These are phyloP conservation scores for Salix udensis DNA, from an alignment of 345 rosid species.

Conservation along the genomic window DNA sequence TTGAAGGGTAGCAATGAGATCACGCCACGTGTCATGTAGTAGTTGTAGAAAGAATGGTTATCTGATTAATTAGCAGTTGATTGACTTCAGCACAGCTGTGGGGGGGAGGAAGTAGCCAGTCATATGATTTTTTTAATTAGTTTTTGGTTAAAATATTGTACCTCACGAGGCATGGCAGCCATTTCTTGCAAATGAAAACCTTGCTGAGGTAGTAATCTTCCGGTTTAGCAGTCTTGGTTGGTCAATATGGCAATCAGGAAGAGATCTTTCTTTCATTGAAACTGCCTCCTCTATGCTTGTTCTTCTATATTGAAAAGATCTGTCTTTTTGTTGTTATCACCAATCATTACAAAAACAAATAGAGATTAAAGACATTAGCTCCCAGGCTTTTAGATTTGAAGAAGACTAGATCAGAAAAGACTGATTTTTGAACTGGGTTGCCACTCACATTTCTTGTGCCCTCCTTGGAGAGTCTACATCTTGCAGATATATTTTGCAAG, in stretches of 20 bases:
- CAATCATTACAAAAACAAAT: background rate
- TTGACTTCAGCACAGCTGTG: background rate
- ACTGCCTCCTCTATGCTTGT: background rate
- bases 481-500: background rate
- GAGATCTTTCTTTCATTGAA: background rate
- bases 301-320: background rate
- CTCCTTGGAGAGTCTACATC: background rate
- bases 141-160: background rate
- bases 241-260: background rate
- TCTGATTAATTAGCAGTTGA: background rate
- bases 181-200: background rate
- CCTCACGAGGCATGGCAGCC: background rate
- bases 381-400: background rate
- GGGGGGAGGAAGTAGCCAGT: background rate
- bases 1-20: background rate
- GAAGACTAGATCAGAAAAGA: constrained; percentile 5
- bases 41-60: background rate
- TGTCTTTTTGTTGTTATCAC: background rate
- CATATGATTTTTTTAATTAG: background rate
- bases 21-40: background rate
- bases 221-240: background rate
- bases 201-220: background rate
- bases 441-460: background rate
- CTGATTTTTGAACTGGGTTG: constrained; percentile 6
- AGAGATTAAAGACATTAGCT: background rate